A percentile compares a stretch with the other conserved stretches of the same genome.
Evolutionary conservation across 1,139 yeast species (phyloP).

Genomic region (Zygosaccharomyces pseudobailii): DNA sequence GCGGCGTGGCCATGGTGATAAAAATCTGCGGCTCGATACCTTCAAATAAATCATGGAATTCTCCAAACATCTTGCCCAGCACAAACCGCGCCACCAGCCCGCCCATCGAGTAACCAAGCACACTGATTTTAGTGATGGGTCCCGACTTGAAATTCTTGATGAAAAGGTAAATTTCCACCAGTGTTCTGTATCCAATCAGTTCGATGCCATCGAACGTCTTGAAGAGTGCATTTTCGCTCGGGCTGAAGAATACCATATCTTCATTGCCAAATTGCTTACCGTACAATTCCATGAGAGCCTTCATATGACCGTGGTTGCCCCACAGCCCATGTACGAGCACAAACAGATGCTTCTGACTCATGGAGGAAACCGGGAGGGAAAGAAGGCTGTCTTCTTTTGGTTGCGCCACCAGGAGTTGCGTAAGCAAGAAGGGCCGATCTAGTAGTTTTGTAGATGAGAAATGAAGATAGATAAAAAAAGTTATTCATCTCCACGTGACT

Average conservation of each 20-base stretch:
- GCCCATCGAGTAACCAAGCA: constrained; percentile 53
- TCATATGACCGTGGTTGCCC: constrained; percentile 78
- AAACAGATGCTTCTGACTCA: constrained; percentile 52
- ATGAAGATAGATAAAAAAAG: too few species aligned
- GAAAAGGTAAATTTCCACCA: constrained; percentile 55
- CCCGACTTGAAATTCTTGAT: constrained; percentile 40
- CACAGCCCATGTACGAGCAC: constrained; percentile 85
- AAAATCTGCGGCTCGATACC: constrained; percentile 58
- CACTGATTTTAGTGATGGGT: constrained; percentile 41
- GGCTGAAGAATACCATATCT: constrained; percentile 53
- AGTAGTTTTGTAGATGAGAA: not conserved
- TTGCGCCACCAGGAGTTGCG: not conserved
- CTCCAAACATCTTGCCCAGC: constrained; percentile 47
- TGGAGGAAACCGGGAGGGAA: not conserved
- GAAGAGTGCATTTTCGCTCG: constrained; percentile 66
- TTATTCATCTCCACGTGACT: too few species aligned
- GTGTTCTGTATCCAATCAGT: constrained; percentile 62
- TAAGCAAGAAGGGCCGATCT: not conserved
- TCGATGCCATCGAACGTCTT: constrained; percentile 83
- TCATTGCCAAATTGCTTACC: constrained; percentile 39
- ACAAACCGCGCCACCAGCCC: constrained; percentile 58
- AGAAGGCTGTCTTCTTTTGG: too few species aligned
- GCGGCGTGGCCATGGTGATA: constrained; percentile 89
- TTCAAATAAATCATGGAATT: constrained; percentile 49
- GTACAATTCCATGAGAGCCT: constrained; percentile 52